A percentile compares a stretch with the other conserved stretches of the same genome.
Conservation (phyloP, 1,139 yeast species). For the Pichia sp. region DNA sequence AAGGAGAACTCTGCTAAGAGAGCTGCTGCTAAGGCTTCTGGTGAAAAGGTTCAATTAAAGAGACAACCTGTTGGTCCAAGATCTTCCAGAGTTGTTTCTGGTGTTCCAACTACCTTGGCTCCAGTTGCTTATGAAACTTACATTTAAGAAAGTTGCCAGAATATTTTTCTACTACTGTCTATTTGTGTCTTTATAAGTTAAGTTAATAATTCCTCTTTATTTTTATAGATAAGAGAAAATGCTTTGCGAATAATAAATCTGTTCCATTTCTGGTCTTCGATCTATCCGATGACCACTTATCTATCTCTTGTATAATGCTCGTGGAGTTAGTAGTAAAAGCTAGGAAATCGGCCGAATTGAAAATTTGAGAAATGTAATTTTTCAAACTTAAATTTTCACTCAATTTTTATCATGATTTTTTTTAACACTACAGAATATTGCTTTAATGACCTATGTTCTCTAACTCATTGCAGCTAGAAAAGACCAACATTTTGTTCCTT, state of each 20-base stretch:
- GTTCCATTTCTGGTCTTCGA: not conserved
- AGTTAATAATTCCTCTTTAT: slow-evolving; percentile 12
- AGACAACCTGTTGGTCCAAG: slow-evolving; percentile 99
- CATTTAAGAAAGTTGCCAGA: slow-evolving; percentile 55
- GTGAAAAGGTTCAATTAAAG: slow-evolving; percentile 88
- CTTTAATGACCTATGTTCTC: not conserved
- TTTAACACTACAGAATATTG: not conserved
- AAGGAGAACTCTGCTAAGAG: slow-evolving; percentile 92
- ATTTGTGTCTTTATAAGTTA: slow-evolving; percentile 15
- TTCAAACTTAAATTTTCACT: not conserved
- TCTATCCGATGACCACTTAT: too few species aligned
- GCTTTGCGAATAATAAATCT: slow-evolving; percentile 10
- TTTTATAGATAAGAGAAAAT: slow-evolving; percentile 13
- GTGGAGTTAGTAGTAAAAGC: not conserved
- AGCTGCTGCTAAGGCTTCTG: slow-evolving; percentile 92
- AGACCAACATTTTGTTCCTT: not conserved
- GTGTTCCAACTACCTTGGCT: slow-evolving; percentile 92
- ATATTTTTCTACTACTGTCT: slow-evolving; percentile 1
- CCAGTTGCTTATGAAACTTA: slow-evolving; percentile 99
- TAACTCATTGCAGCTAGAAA: too few species aligned
- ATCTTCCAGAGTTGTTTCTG: slow-evolving; percentile 76
- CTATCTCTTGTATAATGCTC: not conserved
- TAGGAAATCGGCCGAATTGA: not conserved
- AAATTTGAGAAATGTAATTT: not conserved
- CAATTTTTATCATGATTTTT: slow-evolving; percentile 1